Evolutionary conservation across 2,329 filamentous ascomycete species (phyloP).

Genomic region (Grosmannia clavigera): DNA sequence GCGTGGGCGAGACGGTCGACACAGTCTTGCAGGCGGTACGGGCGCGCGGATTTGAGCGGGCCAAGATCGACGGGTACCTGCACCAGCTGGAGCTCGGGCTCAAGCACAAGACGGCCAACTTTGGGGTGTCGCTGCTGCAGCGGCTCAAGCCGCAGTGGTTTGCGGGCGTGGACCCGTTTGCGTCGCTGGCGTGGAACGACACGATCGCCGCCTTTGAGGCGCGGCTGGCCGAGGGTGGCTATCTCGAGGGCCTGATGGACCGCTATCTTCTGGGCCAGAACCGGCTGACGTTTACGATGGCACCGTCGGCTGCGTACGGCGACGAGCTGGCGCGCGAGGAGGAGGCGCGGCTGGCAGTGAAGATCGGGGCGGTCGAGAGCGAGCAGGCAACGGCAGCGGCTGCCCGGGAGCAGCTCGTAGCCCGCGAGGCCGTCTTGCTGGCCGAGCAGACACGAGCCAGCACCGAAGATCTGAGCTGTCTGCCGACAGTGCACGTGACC

Average conservation of each 20-base stretch:
- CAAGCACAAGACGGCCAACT: constrained; percentile 93
- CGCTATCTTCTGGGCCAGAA: constrained; percentile 86
- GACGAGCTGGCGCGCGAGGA: constrained; percentile 69
- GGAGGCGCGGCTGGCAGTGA: constrained; percentile 55
- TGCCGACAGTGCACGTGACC: constrained; percentile 77
- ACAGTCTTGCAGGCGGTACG: constrained; percentile 58
- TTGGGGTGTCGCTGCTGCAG: constrained; percentile 83
- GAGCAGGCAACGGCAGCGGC: constrained; percentile 16
- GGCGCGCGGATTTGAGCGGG: constrained; percentile 69
- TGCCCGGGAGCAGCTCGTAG: constrained; percentile 46
- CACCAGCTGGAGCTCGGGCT: constrained; percentile 88
- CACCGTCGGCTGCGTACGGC: constrained; percentile 63
- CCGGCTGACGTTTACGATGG: constrained; percentile 88
- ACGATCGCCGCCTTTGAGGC: constrained; percentile 73
- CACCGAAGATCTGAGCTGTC: constrained; percentile 71
- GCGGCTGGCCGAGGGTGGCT: constrained; percentile 60
- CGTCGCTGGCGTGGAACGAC: constrained; percentile 83
- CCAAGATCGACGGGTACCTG: constrained; percentile 86
- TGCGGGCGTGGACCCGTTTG: constrained; percentile 84
- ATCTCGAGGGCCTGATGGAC: constrained; percentile 73
- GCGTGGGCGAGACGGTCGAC: constrained; percentile 62
- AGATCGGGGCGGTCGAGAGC: constrained; percentile 58
- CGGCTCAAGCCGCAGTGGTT: constrained; percentile 89
- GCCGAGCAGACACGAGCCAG: constrained; percentile 74
- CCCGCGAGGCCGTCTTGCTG: constrained; percentile 68